Evolutionary conservation across 169 alveolate species (phyloP).

Genomic region (Babesia microti): DNA sequence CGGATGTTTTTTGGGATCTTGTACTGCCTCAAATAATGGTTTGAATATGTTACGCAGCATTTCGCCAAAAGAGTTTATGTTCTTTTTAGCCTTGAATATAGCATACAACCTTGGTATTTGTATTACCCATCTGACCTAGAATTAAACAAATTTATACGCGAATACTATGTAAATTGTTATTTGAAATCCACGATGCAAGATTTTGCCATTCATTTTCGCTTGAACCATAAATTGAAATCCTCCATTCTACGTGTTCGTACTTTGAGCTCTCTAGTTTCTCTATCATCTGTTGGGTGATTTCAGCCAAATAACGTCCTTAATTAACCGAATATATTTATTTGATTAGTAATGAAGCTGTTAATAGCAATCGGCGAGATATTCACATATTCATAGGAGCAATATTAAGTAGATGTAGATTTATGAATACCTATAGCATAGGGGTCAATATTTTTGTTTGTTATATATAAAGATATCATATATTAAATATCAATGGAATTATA

Average conservation of each 20-base stretch:
- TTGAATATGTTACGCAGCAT: slow-evolving; percentile 61
- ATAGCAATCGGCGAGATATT: too few relatives aligned
- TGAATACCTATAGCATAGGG: too few relatives aligned
- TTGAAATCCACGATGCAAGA: slow-evolving; percentile 76
- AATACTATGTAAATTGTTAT: slow-evolving; percentile 51
- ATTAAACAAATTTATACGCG: too few relatives aligned
- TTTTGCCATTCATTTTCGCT: slow-evolving; percentile 76
- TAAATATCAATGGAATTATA: too few relatives aligned
- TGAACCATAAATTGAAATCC: slow-evolving; percentile 82
- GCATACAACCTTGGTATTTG: slow-evolving; percentile 79
- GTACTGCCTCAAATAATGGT: slow-evolving; percentile 72
- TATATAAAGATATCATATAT: too few relatives aligned
- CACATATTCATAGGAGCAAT: too few relatives aligned
- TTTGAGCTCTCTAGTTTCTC: slow-evolving; percentile 65
- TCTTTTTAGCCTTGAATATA: slow-evolving; percentile 52
- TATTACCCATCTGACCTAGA: slow-evolving; percentile 77
- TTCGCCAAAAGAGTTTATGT: slow-evolving; percentile 61
- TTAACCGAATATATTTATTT: too few relatives aligned
- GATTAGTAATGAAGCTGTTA: too few relatives aligned
- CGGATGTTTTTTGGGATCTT: slow-evolving; percentile 66
- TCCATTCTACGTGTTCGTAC: slow-evolving; percentile 81
- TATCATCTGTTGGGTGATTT: slow-evolving; percentile 75
- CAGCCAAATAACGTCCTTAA: slow-evolving; percentile 71
- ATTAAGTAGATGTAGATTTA: too few relatives aligned
- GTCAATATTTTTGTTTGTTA: too few relatives aligned